phyloP scores from a whole-genome alignment of 768 basidiomycete species.

The Mrakia frigida region DNA sequence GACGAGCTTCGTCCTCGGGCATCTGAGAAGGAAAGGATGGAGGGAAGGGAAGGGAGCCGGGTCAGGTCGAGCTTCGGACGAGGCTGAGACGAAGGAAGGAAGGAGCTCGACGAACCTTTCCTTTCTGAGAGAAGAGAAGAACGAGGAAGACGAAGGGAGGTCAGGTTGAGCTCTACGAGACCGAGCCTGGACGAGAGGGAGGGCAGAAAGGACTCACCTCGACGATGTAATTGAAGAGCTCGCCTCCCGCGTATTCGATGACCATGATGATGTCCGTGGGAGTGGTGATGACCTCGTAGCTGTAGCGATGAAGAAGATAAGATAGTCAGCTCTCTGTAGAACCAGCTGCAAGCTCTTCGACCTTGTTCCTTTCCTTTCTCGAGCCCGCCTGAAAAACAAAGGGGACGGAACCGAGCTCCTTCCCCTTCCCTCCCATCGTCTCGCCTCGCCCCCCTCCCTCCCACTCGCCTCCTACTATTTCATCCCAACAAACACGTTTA shows the following conservation, averaged over 20 bases:
- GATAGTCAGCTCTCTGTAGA: not conserved
- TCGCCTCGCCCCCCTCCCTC: too few relatives aligned
- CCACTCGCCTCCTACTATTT: too few relatives aligned
- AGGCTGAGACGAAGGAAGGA: not conserved
- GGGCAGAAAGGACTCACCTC: conserved; percentile 39
- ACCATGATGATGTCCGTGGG: conserved; percentile 97
- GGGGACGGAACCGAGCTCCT: not conserved
- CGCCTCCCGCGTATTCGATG: conserved; percentile 90
- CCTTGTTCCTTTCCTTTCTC: not conserved
- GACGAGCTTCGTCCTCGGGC: conserved; percentile 75
- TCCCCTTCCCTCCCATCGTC: not conserved
- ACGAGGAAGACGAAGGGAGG: not conserved
- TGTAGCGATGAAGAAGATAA: conserved; percentile 31
- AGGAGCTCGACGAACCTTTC: conserved; percentile 44
- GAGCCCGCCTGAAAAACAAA: not conserved
- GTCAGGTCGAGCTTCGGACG: not conserved
- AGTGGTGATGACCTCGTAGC: conserved; percentile 70
- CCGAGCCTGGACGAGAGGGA: not conserved
- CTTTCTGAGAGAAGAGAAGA: conserved; percentile 49
- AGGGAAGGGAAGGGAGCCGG: not conserved
- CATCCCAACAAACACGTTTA: conserved; percentile 33
- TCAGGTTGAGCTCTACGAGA: not conserved
- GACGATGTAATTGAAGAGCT: conserved; percentile 97
- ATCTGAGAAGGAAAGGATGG: conserved; percentile 50
- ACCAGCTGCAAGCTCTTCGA: not conserved